These are phyloP conservation scores for Schoenoplectus triqueter DNA, from an alignment of 202 grass and related monocot species.

Conservation along the genomic window DNA sequence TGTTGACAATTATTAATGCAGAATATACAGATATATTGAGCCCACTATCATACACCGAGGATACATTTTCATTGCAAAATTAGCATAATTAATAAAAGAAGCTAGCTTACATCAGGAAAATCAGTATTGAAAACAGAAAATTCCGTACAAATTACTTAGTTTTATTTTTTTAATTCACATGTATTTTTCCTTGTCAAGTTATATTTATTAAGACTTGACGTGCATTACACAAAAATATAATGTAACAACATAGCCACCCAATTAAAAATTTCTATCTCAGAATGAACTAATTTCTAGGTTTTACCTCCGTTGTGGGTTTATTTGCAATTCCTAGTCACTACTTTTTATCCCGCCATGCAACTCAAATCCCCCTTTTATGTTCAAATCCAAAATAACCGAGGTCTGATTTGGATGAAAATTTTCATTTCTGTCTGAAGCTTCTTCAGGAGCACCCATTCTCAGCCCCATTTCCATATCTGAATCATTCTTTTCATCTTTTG, in stretches of 20 bases:
- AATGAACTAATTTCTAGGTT: constrained; percentile 35
- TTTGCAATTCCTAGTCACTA: constrained; percentile 53
- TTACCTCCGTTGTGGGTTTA: constrained; percentile 54
- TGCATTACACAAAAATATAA: constrained; percentile 15
- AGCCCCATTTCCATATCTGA: constrained; percentile 54
- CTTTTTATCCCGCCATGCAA: constrained; percentile 47
- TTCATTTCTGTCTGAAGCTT: constrained; percentile 42
- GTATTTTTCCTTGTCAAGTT: neutral
- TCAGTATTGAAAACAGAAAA: neutral
- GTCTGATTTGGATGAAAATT: constrained; percentile 49
- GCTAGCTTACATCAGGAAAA: constrained; percentile 6
- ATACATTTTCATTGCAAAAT: constrained; percentile 14
- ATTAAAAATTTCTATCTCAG: constrained; percentile 42
- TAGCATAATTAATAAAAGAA: neutral
- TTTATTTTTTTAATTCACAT: constrained; percentile 24
- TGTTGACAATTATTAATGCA: too few relatives aligned
- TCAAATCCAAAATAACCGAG: constrained; percentile 67
- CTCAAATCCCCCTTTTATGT: constrained; percentile 70
- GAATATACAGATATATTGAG: neutral
- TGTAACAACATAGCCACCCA: constrained; percentile 25
- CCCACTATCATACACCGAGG: neutral
- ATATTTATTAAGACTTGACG: constrained; percentile 1
- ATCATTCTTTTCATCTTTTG: constrained; percentile 53
- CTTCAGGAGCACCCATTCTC: constrained; percentile 44
- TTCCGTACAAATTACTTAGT: neutral